Percentiles rank a stretch among this genome's conserved stretches.
Evolutionary conservation across 768 basidiomycete species (phyloP).

Genomic region (Atractiella rhizophila): DNA sequence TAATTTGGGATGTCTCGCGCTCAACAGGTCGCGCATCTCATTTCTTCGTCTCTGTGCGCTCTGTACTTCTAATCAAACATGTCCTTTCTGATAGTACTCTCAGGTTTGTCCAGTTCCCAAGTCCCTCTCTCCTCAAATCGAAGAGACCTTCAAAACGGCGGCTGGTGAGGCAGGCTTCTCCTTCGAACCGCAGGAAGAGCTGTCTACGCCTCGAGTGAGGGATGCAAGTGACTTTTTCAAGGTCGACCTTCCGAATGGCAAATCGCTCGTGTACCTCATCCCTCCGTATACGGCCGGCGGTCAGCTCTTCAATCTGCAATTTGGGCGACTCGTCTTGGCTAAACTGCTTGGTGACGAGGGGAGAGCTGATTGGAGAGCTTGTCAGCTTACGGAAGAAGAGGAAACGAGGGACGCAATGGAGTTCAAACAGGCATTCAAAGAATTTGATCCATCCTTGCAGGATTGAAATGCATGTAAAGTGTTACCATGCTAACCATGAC

Average conservation of each 20-base stretch:
- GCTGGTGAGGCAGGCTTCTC: constrained; percentile 41
- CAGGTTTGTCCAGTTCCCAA: constrained; percentile 38
- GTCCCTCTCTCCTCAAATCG: constrained; percentile 37
- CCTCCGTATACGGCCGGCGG: too few relatives aligned
- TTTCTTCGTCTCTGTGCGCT: constrained; percentile 33
- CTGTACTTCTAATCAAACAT: background rate
- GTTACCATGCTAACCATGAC: too few relatives aligned
- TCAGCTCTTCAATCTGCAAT: constrained; percentile 64
- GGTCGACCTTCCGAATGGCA: constrained; percentile 67
- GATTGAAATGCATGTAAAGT: too few relatives aligned
- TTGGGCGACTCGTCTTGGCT: constrained; percentile 67
- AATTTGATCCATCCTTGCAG: too few relatives aligned
- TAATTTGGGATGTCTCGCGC: constrained; percentile 70
- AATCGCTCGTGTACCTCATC: constrained; percentile 61
- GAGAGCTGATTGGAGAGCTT: constrained; percentile 76
- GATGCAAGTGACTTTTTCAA: constrained; percentile 41
- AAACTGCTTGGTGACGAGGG: constrained; percentile 47
- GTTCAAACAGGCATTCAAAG: constrained; percentile 75
- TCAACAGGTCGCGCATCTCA: constrained; percentile 79
- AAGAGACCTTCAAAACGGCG: constrained; percentile 44
- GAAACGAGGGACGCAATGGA: constrained; percentile 56
- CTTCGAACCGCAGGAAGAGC: constrained; percentile 46
- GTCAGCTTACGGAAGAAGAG: constrained; percentile 53
- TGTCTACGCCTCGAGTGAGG: constrained; percentile 25
- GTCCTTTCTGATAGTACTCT: constrained; percentile 17